phyloP scores from a whole-genome alignment of 2,329 filamentous ascomycete genomes.

The Trichoderma sp. region DNA sequence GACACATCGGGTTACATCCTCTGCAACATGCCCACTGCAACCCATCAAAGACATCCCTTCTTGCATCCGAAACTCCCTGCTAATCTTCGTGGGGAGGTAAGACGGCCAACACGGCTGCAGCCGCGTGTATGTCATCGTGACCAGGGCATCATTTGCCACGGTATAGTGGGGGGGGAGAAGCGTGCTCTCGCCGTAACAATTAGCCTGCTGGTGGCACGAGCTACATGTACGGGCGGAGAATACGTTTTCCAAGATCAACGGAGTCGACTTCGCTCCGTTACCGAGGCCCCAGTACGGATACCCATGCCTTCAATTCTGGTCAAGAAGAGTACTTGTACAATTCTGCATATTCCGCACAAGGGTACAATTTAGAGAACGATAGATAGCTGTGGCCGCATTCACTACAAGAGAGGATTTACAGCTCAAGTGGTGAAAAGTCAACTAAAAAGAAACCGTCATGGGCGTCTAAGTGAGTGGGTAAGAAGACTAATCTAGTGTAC shows the following conservation, averaged over 20 bases:
- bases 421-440: neutral
- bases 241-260: neutral
- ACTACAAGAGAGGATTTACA: neutral
- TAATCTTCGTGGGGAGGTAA: conserved; percentile 24
- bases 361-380: neutral
- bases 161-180: conserved; percentile 13
- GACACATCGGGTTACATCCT: conserved; percentile 8
- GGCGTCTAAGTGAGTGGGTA: neutral
- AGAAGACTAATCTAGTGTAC: neutral
- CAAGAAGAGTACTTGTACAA: neutral
- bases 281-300: neutral
- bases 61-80: conserved; percentile 25
- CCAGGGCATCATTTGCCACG: conserved; percentile 22
- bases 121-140: conserved; percentile 27
- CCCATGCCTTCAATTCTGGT: neutral
- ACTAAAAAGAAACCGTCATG: neutral
- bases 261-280: conserved; percentile 13
- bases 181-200: conserved; percentile 12
- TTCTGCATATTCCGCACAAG: neutral
- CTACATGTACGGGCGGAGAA: neutral
- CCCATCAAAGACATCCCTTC: conserved; percentile 18
- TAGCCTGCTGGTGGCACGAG: neutral
- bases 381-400: neutral
- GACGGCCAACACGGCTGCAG: conserved; percentile 30
- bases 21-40: conserved; percentile 15